These are phyloP conservation scores for Amanita pallidorosea DNA, from an alignment of 768 basidiomycete species.

Conservation along the genomic window DNA sequence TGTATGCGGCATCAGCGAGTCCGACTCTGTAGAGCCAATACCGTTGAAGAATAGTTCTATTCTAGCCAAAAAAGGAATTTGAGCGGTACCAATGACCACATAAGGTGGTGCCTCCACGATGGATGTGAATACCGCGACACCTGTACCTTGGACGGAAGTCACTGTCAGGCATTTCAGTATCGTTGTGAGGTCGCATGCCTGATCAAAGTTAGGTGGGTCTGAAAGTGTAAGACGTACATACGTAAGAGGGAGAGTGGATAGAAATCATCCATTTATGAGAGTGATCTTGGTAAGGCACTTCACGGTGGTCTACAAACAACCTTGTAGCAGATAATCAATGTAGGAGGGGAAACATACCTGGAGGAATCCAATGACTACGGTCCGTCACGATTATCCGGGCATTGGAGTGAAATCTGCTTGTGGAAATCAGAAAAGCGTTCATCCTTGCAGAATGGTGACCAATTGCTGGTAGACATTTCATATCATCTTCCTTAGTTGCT, in stretches of 20 bases:
- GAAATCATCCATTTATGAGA: constrained; percentile 49
- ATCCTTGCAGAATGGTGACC: constrained; percentile 5
- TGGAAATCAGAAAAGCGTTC: background rate
- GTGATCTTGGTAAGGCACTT: constrained; percentile 12
- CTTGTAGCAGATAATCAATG: background rate
- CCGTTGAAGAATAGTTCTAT: constrained; percentile 35
- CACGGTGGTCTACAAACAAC: constrained; percentile 5
- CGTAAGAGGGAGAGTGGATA: constrained; percentile 42
- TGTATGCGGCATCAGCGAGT: constrained; percentile 9
- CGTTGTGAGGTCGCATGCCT: constrained; percentile 35
- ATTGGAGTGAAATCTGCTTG: constrained; percentile 40
- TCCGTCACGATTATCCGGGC: constrained; percentile 37
- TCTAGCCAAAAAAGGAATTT: constrained; percentile 33
- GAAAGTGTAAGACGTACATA: constrained; percentile 12
- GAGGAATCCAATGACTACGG: constrained; percentile 33
- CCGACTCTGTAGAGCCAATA: constrained; percentile 8
- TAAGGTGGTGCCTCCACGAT: constrained; percentile 29
- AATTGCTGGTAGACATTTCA: background rate
- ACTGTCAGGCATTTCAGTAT: constrained; percentile 30
- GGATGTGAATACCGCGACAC: constrained; percentile 9
- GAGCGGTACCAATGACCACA: constrained; percentile 29
- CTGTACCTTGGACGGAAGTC: constrained; percentile 14
- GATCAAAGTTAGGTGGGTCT: constrained; percentile 3
- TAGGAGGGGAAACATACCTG: constrained; percentile 19
- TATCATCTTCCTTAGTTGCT: background rate